Evolutionary conservation across 1,284 basidiomycete genomes (phyloP).

Genomic region (Cerrena zonata): DNA sequence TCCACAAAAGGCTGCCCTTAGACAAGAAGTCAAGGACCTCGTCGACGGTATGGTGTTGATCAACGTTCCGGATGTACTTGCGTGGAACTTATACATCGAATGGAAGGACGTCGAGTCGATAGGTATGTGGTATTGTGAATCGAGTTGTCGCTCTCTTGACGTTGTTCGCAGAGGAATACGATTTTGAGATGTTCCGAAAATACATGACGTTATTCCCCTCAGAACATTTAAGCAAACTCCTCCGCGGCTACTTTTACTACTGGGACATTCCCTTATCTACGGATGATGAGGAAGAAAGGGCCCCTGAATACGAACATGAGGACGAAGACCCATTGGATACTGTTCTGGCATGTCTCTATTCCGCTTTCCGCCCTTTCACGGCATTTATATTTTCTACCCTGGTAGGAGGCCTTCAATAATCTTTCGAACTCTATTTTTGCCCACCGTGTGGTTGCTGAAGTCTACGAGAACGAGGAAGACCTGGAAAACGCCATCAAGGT

Average conservation of each 20-base stretch:
- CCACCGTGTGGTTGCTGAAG: constrained; percentile 63
- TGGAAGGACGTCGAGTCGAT: constrained; percentile 66
- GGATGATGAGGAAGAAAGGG: constrained; percentile 31
- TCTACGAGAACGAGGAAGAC: constrained; percentile 75
- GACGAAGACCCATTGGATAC: constrained; percentile 43
- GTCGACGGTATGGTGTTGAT: constrained; percentile 71
- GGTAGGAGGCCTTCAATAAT: constrained; percentile 54
- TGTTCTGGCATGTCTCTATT: constrained; percentile 42
- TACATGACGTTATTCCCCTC: constrained; percentile 69
- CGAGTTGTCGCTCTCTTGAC: background rate
- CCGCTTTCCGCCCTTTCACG: background rate
- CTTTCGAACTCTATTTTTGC: constrained; percentile 65
- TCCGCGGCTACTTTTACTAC: constrained; percentile 67
- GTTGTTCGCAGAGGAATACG: constrained; percentile 71
- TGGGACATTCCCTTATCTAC: constrained; percentile 43
- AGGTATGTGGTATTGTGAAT: constrained; percentile 34
- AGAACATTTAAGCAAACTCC: constrained; percentile 50
- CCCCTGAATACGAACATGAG: constrained; percentile 26
- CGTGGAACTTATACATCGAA: constrained; percentile 79
- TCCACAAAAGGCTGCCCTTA: constrained; percentile 43
- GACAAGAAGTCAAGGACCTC: constrained; percentile 63
- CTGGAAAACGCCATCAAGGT: constrained; percentile 70
- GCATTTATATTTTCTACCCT: constrained; percentile 1
- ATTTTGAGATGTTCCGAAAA: constrained; percentile 53
- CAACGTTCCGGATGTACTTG: constrained; percentile 67